These are phyloP conservation scores for Epichloe sylvatica DNA, from an alignment of 2,329 filamentous ascomycete genomes.

Conservation along the genomic window DNA sequence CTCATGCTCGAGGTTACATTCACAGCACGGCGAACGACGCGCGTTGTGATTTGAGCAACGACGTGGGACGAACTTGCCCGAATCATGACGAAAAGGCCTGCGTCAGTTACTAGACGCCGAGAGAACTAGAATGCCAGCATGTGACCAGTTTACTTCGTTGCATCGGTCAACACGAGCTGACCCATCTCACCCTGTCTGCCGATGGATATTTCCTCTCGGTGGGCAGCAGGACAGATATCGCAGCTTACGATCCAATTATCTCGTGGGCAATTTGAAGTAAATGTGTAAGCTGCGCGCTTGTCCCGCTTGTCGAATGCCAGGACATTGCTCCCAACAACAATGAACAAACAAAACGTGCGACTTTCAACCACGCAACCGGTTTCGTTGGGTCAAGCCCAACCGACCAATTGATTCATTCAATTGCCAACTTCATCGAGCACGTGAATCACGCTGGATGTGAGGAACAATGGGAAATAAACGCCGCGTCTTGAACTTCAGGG, in stretches of 20 bases:
- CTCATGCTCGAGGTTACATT: background rate
- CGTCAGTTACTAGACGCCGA: background rate
- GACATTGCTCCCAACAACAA: background rate
- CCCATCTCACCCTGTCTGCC: background rate
- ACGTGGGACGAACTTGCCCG: background rate
- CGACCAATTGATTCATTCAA: background rate
- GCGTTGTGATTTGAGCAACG: background rate
- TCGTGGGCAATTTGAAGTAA: background rate
- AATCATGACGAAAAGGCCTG: background rate
- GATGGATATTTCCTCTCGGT: background rate
- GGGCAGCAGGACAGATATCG: background rate
- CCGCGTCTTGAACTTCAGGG: background rate
- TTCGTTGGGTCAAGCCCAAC: background rate
- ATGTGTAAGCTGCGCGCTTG: background rate
- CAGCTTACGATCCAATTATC: too few relatives aligned
- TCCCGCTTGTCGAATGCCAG: background rate
- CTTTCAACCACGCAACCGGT: background rate
- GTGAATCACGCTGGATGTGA: background rate
- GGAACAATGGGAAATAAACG: background rate
- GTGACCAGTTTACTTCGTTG: background rate
- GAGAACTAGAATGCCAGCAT: background rate
- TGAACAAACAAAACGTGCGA: background rate
- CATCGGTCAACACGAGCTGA: background rate
- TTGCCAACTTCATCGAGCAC: background rate
- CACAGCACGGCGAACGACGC: background rate